A percentile compares a stretch with the other conserved stretches of the same genome.
phyloP scores from a whole-genome alignment of 1,284 basidiomycete genomes.

The Microbotryum intermedium region DNA sequence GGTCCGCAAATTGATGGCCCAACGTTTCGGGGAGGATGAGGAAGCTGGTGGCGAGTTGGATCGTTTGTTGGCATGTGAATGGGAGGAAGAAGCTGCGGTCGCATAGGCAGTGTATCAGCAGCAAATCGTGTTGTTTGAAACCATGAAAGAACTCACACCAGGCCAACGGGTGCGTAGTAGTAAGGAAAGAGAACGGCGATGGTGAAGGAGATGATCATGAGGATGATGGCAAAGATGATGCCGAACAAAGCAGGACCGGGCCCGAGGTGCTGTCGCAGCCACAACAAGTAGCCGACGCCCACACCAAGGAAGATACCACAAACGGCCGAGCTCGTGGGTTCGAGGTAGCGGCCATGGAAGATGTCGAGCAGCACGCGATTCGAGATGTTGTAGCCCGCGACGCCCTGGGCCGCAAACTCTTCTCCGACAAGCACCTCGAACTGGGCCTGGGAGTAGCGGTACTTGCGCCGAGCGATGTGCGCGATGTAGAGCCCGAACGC shows the following conservation, averaged over 20 bases:
- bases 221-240: slow-evolving; percentile 8
- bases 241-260: slow-evolving; percentile 12
- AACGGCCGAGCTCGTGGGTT: slow-evolving; percentile 11
- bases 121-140: neutral
- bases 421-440: slow-evolving; percentile 1
- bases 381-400: slow-evolving; percentile 2
- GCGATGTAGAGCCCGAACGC: slow-evolving; percentile 19
- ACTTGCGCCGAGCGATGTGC: slow-evolving; percentile 11
- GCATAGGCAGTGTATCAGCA: neutral
- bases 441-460: slow-evolving; percentile 5
- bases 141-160: neutral
- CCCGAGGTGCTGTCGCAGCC: slow-evolving; percentile 17
- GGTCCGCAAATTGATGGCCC: slow-evolving; percentile 28
- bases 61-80: slow-evolving; percentile 19
- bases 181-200: slow-evolving; percentile 25
- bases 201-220: slow-evolving; percentile 20
- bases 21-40: slow-evolving; percentile 30
- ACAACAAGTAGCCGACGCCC: slow-evolving; percentile 15
- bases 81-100: slow-evolving; percentile 27
- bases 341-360: slow-evolving; percentile 21
- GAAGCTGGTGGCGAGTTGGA: slow-evolving; percentile 25
- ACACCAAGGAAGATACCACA: slow-evolving; percentile 22
- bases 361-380: slow-evolving; percentile 6
- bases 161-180: slow-evolving; percentile 21
- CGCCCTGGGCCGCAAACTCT: neutral